These are phyloP conservation scores for Colletotrichum gloeosporioides DNA, from an alignment of 2,329 filamentous ascomycete species.

Conservation along the genomic window DNA sequence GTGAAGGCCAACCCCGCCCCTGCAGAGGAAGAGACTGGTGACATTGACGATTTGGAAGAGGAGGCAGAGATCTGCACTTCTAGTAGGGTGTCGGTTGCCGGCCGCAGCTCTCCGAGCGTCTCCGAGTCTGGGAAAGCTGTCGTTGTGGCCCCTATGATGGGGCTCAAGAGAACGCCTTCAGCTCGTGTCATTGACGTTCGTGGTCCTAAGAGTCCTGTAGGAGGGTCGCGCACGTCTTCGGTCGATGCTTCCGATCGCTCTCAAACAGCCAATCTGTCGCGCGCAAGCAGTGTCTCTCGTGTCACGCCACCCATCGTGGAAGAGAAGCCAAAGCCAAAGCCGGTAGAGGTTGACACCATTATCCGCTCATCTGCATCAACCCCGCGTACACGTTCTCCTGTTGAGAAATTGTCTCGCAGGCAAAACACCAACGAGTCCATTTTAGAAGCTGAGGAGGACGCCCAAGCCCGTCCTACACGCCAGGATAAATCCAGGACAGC, in stretches of 20 bases:
- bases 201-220: conserved; percentile 54
- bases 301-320: conserved; percentile 46
- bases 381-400: conserved; percentile 33
- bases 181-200: conserved; percentile 64
- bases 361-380: conserved; percentile 15
- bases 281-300: conserved; percentile 41
- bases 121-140: conserved; percentile 51
- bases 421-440: conserved; percentile 38
- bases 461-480: conserved; percentile 20
- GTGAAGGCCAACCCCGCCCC: background rate
- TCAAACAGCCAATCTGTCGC: conserved; percentile 45
- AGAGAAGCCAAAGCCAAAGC: conserved; percentile 32
- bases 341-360: conserved; percentile 24
- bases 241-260: conserved; percentile 49
- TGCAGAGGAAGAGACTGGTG: conserved; percentile 48
- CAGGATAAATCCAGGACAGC: background rate
- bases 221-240: conserved; percentile 54
- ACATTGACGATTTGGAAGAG: conserved; percentile 54
- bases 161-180: conserved; percentile 51
- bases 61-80: conserved; percentile 63
- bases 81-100: conserved; percentile 59
- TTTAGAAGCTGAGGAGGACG: conserved; percentile 48
- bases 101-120: conserved; percentile 53
- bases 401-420: conserved; percentile 34
- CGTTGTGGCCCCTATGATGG: conserved; percentile 38